Evolutionary conservation across 2,329 filamentous ascomycete genomes (phyloP), one percentile per base, ranked within the genome.

Genomic region (Penicillium aurantiogriseum): DNA sequence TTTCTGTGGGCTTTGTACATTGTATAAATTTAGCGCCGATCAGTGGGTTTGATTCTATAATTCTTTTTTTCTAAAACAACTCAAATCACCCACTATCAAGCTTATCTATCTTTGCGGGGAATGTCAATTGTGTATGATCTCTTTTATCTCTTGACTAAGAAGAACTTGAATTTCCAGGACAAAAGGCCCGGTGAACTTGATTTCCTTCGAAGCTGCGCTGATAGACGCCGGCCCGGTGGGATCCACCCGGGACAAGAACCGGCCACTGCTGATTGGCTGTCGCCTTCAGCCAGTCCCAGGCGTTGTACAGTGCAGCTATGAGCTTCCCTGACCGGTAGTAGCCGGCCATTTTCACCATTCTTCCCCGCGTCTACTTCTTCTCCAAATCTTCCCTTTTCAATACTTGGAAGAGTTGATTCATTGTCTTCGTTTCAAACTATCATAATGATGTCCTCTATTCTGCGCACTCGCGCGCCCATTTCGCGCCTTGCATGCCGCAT

Each of bases 371-470:
- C 45, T 48, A 57, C 45, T 54, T 58, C 51, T 43, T 38, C 40
- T 55, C 50, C 42, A 40, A 31, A 35, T 54, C 58, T 50, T 56
- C 40, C n/a, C 39, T 55, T 36, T 43, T 31, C 33, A 36, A n/a
- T 50, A 27, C 4, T 38, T 31, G 19, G 35, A 56, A 56, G 39
- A 56, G 36, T 53, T 23, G 13, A 29, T 29, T 35, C 36, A 43
- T 40, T 17, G 9, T 39, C 15, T 21, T 47, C 50, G 43, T 50
- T 42, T 55, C 49, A 43, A 39, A 43, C 11, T 35, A 33, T 48
- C 61, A 67, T 46, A 21, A 71, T 71, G 69, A 69, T 71, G 63
- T 68, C 70, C 10, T 64, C 63, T 19, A 50, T 72, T 29, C 52
- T 71, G 31, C 70, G 71, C 49, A 49, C 65, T 25, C 63, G 68